Base-by-base conservation (phyloP, 345 rosid genomes). In the Geranium brycei region DNA sequence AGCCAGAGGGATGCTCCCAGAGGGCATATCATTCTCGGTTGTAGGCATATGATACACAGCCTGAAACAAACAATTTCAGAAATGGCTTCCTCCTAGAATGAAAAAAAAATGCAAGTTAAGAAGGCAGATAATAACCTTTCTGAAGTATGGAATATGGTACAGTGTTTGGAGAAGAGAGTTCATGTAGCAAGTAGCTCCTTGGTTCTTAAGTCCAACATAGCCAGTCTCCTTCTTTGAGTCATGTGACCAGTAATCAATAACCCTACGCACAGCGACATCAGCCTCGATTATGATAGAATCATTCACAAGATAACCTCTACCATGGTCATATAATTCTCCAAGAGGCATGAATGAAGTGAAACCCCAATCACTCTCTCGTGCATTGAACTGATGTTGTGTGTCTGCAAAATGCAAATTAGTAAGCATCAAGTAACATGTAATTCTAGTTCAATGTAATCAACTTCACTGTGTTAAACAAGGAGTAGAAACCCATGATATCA, bases 101-200 rank as follows among this genome's bases (percentile, higher is more conserved):
- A 16, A 35, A 57, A 18, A 47, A 41, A 60, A 60, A 38, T 58
- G 18, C 14, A 47, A 16, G 32, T 57, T 7, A 51, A 28, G 28
- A 66, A 61, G 18, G n/a, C 61, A 31, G 41, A 31, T 41, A 11
- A 79, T 17, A 47, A 82, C 86, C 82, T 82, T 82, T 72, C 82
- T 74, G 71, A 82, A 80, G 79, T 80, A 80, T 16, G 87, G 84
- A 70, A 80, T 78, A 56, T 82, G 87, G 62, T 82, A 82, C 59
- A 80, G 67, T 16, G 82, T 78, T 65, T 82, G 87, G 51, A 82
- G 73, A 47, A 82, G 86, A 71, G 86, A 82, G 66, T 82, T 82
- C 83, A 82, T 82, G 77, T 82, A 82, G 66, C 87, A 82, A 23
- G 87, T 82, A n/a, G 87, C 87, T 66, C 87, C 87, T 72, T 82